Conservation (phyloP, 2,329 filamentous ascomycete genomes). For the Phoma sp. region DNA sequence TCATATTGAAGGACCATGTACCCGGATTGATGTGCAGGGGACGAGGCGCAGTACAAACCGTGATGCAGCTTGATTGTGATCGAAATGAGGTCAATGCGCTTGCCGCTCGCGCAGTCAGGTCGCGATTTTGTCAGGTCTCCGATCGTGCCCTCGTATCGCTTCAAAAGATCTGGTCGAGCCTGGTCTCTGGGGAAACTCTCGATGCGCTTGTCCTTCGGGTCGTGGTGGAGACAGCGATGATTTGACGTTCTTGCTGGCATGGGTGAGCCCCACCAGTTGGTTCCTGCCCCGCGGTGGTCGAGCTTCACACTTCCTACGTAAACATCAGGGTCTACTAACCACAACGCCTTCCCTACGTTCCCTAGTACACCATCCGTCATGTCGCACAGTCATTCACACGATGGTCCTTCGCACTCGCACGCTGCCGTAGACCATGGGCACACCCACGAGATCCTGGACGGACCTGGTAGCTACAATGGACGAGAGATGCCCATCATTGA, state of each 20-base stretch:
- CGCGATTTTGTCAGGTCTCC: slow-evolving; percentile 7
- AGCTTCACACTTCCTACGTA: slow-evolving; percentile 14
- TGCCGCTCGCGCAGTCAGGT: slow-evolving; percentile 4
- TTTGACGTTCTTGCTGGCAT: neutral
- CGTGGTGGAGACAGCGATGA: slow-evolving; percentile 13
- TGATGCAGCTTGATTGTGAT: slow-evolving; percentile 20
- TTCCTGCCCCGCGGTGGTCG: slow-evolving; percentile 32
- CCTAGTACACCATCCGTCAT: slow-evolving; percentile 20
- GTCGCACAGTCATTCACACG: slow-evolving; percentile 47
- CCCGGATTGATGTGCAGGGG: slow-evolving; percentile 26
- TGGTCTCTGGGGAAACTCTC: too few species aligned
- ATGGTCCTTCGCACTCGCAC: slow-evolving; percentile 56
- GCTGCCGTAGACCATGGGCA: slow-evolving; percentile 81
- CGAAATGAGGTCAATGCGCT: slow-evolving; percentile 6
- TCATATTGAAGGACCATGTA: slow-evolving; percentile 19
- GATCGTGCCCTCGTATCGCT: neutral
- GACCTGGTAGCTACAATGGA: slow-evolving; percentile 86
- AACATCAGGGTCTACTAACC: slow-evolving; percentile 11
- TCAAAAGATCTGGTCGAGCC: neutral
- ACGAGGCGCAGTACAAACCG: slow-evolving; percentile 11
- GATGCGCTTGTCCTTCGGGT: neutral
- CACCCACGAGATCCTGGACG: slow-evolving; percentile 92
- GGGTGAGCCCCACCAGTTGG: slow-evolving; percentile 27
- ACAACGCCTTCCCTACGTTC: neutral
- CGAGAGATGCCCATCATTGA: slow-evolving; percentile 95